A percentile compares a stretch with the other conserved stretches of the same genome.
Conservation (phyloP, 2,329 filamentous ascomycete genomes). For the Rhinocladiella similis region DNA sequence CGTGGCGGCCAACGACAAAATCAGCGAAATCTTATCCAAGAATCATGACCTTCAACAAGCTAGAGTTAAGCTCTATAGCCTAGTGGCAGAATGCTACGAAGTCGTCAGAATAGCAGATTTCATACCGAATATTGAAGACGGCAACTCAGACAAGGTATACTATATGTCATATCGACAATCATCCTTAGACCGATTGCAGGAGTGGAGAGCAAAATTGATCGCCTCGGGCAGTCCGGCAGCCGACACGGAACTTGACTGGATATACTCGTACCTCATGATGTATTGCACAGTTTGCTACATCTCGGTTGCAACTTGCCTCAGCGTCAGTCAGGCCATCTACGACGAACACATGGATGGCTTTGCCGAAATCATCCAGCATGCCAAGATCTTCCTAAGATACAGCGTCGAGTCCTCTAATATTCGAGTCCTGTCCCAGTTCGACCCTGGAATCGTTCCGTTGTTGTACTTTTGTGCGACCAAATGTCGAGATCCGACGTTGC, state of each 20-base stretch:
- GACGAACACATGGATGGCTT: slow-evolving; percentile 21
- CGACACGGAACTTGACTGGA: slow-evolving; percentile 7
- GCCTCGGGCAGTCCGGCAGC: background rate
- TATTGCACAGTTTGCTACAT: slow-evolving; percentile 24
- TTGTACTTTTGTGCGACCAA: slow-evolving; percentile 24
- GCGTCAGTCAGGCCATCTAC: slow-evolving; percentile 13
- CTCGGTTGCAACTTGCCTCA: slow-evolving; percentile 15
- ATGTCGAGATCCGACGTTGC: slow-evolving; percentile 20
- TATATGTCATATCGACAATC: background rate
- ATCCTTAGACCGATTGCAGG: background rate
- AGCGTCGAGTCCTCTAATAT: background rate
- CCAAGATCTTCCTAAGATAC: slow-evolving; percentile 9
- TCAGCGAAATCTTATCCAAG: background rate
- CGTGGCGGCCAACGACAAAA: background rate
- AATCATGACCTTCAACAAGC: slow-evolving; percentile 10
- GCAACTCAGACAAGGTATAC: slow-evolving; percentile 1
- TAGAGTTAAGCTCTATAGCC: slow-evolving; percentile 8
- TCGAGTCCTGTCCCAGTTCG: slow-evolving; percentile 3
- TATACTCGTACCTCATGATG: slow-evolving; percentile 20
- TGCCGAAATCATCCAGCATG: slow-evolving; percentile 17
- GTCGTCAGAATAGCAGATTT: slow-evolving; percentile 13
- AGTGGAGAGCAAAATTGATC: slow-evolving; percentile 14
- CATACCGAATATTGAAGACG: slow-evolving; percentile 1
- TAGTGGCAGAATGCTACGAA: slow-evolving; percentile 14
- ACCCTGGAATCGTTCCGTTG: slow-evolving; percentile 17